Base-by-base conservation (phyloP, 208 protist species). In the Endotrypanum monterogeii region DNA sequence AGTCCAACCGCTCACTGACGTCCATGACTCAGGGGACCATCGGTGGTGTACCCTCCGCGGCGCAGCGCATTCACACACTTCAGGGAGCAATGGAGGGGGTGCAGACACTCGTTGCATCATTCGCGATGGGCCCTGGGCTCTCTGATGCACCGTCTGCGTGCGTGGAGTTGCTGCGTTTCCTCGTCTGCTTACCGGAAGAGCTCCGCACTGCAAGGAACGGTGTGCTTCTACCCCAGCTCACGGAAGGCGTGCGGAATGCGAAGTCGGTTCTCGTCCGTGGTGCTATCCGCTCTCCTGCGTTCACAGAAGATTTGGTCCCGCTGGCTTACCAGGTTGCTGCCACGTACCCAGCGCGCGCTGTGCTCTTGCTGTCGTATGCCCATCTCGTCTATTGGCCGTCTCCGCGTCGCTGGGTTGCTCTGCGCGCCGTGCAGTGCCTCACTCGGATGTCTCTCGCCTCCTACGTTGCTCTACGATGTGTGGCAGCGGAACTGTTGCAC, bases 161-260 rank as follows among this genome's bases (percentile, higher is more conserved):
- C 12, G 56, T 76, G 54, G 61, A 65, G 2, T 66, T 54, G 54
- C 61, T 68, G 41, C 44, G n/a, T 30, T 51, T 50, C 69, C 70
- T 80, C 18, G 46, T 76, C 14, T 68, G 55, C 48, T 73, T 73
- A 46, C 69, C 76, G 1, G 76, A 80, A 58, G 67, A 76, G 70
- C 35, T 80, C 37, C 76, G 69, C 70, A 58, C 76, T 5, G 52
- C 65, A 35, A 41, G 63, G 11, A 70, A 46, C 14, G 4, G 35
- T 20, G 48, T 72, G 54, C 20, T 76, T 44, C 70, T 68, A 48
- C n/a, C 67, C 3, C 28, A 51, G 20, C 25, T 73, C 52, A 46
- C 50, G 0, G 37, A 60, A 20, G 23, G 14, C 23, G 28, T 73
- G 68, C 68, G 28, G 14, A 25, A 28, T 0, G 16, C 48, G 18